Evolutionary conservation across 2,329 filamentous ascomycete genomes (phyloP).

Genomic region (Colletotrichum lini): DNA sequence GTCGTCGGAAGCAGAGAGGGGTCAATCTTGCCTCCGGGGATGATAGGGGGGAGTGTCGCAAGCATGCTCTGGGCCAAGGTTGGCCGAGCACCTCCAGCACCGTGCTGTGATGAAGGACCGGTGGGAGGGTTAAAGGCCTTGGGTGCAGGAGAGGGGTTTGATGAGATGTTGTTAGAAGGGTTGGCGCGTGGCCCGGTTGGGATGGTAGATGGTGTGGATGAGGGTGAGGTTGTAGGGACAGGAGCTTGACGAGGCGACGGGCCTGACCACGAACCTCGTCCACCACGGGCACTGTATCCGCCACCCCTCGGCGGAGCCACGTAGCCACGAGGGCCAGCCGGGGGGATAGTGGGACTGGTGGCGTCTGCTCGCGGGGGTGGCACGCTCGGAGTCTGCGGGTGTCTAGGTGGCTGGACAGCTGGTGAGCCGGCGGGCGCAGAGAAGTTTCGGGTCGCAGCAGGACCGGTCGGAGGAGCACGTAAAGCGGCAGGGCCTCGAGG

Average conservation of each 20-base stretch:
- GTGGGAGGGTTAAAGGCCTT: constrained; percentile 72
- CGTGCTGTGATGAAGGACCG: constrained; percentile 61
- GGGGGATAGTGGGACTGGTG: constrained; percentile 64
- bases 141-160: constrained; percentile 54
- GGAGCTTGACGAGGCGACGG: constrained; percentile 49
- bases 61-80: constrained; percentile 68
- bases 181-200: constrained; percentile 64
- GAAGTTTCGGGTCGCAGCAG: constrained; percentile 56
- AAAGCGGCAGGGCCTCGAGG: constrained; percentile 70
- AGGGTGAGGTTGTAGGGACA: constrained; percentile 55
- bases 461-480: constrained; percentile 65
- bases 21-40: constrained; percentile 70
- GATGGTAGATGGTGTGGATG: constrained; percentile 57
- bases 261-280: constrained; percentile 61
- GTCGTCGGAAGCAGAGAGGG: constrained; percentile 59
- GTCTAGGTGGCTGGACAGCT: constrained; percentile 52
- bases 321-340: constrained; percentile 70
- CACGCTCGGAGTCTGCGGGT: constrained; percentile 52
- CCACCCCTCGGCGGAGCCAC: constrained; percentile 61
- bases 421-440: constrained; percentile 54
- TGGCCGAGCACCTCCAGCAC: constrained; percentile 53
- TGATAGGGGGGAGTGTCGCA: constrained; percentile 63
- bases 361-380: constrained; percentile 54
- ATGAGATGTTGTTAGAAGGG: constrained; percentile 53
- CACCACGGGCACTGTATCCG: constrained; percentile 59